phyloP scores from a whole-genome alignment of 371 early-diverging fungal genomes.

The Syncephalastrum monosporum region DNA sequence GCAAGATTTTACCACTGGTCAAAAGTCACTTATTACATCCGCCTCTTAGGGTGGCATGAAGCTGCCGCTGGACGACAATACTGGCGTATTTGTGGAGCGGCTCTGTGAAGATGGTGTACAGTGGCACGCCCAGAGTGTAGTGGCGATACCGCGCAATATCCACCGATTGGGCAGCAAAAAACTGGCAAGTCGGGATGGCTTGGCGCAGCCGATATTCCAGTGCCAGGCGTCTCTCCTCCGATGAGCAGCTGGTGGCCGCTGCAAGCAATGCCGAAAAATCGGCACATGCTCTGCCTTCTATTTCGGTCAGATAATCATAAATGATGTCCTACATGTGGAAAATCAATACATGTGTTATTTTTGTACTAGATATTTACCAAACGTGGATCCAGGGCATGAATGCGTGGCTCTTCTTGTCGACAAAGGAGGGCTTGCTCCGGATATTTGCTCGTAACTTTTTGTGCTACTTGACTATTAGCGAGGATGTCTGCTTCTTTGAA shows the following conservation, averaged over 20 bases:
- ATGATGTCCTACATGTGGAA: constrained; percentile 7
- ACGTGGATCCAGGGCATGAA: neutral
- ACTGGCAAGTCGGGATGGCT: too few species aligned
- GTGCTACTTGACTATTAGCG: constrained; percentile 34
- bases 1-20: constrained; percentile 3
- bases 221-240: neutral
- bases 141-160: constrained; percentile 59
- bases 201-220: neutral
- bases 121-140: constrained; percentile 62
- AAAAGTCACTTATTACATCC: constrained; percentile 6
- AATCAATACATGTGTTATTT: too few species aligned
- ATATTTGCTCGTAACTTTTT: constrained; percentile 31
- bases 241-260: too few species aligned
- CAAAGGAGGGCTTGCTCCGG: constrained; percentile 37
- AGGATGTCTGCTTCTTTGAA: constrained; percentile 29
- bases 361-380: too few species aligned
- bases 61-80: constrained; percentile 82
- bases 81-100: constrained; percentile 95
- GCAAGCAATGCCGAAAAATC: too few species aligned
- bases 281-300: too few species aligned
- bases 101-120: constrained; percentile 85
- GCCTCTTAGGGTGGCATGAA: constrained; percentile 31
- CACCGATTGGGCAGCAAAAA: constrained; percentile 21
- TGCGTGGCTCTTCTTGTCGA: constrained; percentile 21
- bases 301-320: constrained; percentile 20